phyloP scores from a whole-genome alignment of 2,329 filamentous ascomycete genomes.

The Dendrostoma leiphaemia region DNA sequence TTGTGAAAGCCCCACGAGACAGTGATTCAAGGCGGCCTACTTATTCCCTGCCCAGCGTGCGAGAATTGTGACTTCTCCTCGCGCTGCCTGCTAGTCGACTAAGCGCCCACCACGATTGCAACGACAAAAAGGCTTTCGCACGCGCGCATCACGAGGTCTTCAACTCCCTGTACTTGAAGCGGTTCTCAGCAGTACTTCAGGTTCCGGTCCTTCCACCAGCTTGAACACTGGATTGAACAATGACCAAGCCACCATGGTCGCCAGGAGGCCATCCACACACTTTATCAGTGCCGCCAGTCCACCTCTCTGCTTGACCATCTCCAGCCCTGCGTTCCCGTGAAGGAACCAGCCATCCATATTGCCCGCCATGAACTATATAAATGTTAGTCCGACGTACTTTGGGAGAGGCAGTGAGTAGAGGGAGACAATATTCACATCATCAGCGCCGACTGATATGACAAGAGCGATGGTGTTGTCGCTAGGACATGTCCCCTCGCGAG shows the following conservation, averaged over 20 bases:
- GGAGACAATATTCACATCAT: slow-evolving; percentile 1
- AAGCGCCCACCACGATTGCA: neutral
- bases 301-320: neutral
- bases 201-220: neutral
- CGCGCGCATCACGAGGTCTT: neutral
- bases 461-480: neutral
- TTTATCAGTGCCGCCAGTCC: neutral
- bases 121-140: neutral
- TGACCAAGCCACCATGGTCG: neutral
- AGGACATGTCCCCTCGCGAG: neutral
- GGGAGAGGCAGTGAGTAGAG: too few relatives aligned
- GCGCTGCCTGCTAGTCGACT: too few relatives aligned
- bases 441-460: neutral
- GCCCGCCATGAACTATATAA: neutral
- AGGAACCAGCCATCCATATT: neutral
- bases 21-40: too few relatives aligned
- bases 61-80: too few relatives aligned
- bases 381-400: too few relatives aligned
- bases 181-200: neutral
- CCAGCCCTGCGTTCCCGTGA: neutral
- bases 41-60: too few relatives aligned
- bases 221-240: neutral
- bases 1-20: too few relatives aligned
- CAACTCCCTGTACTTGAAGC: neutral
- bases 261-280: neutral